Evolutionary conservation across 306 rosid species (phyloP).

Genomic region (Cucumis melo): DNA sequence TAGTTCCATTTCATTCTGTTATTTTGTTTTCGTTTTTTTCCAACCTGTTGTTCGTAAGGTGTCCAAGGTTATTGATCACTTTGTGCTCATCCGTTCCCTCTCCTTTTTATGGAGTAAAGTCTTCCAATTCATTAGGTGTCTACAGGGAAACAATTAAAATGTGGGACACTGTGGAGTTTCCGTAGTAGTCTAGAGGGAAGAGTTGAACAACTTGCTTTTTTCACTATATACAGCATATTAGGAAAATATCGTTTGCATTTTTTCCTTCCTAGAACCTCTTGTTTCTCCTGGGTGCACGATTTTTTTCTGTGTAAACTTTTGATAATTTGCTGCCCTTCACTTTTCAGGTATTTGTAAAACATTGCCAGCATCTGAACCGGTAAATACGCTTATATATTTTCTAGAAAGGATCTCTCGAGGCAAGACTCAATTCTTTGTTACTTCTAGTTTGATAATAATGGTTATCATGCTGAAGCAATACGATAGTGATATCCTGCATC

Average conservation of each 20-base stretch:
- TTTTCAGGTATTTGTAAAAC: conserved; percentile 64
- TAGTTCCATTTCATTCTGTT: neutral
- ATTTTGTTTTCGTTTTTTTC: neutral
- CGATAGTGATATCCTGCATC: neutral
- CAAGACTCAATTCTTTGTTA: conserved; percentile 15
- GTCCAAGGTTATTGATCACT: neutral
- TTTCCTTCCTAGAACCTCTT: neutral
- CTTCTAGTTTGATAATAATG: neutral
- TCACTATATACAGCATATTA: neutral
- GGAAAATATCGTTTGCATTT: neutral
- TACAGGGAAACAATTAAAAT: neutral
- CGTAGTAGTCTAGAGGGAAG: neutral
- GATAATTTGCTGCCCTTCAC: conserved; percentile 11
- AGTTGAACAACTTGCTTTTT: neutral
- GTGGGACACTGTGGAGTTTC: neutral
- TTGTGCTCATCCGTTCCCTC: neutral
- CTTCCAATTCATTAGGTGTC: neutral
- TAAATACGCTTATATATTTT: conserved; percentile 70
- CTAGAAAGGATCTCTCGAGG: conserved; percentile 81
- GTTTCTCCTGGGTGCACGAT: neutral
- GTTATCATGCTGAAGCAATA: neutral
- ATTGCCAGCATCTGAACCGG: conserved; percentile 39
- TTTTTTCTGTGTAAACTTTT: neutral
- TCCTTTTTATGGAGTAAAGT: neutral
- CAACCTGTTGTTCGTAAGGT: neutral